Evolutionary conservation across 2,329 filamentous ascomycete genomes (phyloP), one percentile per base, ranked within the genome.

Genomic region (Fusarium lyarnte): DNA sequence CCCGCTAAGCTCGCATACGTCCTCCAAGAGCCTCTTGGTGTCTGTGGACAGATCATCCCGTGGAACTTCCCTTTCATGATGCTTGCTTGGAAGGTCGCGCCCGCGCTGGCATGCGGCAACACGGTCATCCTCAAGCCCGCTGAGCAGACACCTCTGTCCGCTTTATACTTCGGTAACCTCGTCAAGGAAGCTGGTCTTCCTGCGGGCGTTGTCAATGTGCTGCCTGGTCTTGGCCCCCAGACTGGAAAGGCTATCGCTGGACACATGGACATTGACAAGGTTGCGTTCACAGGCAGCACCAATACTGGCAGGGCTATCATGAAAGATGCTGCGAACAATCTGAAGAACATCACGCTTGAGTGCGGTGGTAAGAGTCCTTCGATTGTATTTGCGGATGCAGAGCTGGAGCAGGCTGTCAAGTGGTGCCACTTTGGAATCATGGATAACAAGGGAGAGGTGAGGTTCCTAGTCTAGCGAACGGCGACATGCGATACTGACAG

Each of bases 281-380:
- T 93, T 66, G 90, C 91, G 0, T 93, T 93, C 69, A 93, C 91
- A 0, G 91, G 91, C 42, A 90, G 87, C 42, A 93, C 91, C 2
- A 84, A 83, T 10, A 93, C 91, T 3, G 91, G 89, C 8, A 86
- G 87, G 38, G 85, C 90, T 69, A 92, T 93, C 59, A 92, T 93
- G 90, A 91, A 91, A 76, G 84, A 87, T 79, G 90, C 91, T 0
- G 85, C 89, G 6, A 82, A 85, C 0, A 92, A 84, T 65, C 77
- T 87, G 76, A 89, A 89, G 79, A 89, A 88, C 73, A 87, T 89
- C 58, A 89, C 87, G 1, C 82, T 89, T 19, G 87, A 89, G 77
- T 87, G 86, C 29, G 88, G 88, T 43, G 88, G 88, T 46, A 90
- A 90, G 79, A 87, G 83, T 13, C 88, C 88, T 1, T 80, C 87